phyloP scores from a whole-genome alignment of 208 protist species.

The Crithidia brevicula region DNA sequence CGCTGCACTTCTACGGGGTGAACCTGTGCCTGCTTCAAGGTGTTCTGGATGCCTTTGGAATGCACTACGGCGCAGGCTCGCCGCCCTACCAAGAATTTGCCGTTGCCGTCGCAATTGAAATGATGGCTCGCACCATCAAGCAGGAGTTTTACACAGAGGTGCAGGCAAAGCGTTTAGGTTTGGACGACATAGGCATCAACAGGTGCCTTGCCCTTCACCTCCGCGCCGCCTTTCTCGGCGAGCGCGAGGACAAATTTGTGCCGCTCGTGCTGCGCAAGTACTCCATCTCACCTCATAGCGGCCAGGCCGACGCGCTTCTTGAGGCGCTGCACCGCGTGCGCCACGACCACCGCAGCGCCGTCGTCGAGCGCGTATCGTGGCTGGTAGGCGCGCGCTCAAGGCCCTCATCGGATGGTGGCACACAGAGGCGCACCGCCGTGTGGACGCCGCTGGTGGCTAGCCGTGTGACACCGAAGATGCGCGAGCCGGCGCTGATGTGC shows the following conservation, averaged over 20 bases:
- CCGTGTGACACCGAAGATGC: slow-evolving; percentile 59
- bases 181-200: slow-evolving; percentile 48
- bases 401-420: neutral
- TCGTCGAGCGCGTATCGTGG: slow-evolving; percentile 62
- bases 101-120: slow-evolving; percentile 56
- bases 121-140: slow-evolving; percentile 78
- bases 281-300: slow-evolving; percentile 1
- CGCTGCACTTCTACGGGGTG: slow-evolving; percentile 66
- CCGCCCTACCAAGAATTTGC: slow-evolving; percentile 24
- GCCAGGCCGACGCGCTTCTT: slow-evolving; percentile 34
- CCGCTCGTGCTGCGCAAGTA: slow-evolving; percentile 72
- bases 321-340: slow-evolving; percentile 51
- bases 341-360: slow-evolving; percentile 31
- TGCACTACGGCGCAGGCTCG: slow-evolving; percentile 4
- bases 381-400: slow-evolving; percentile 51
- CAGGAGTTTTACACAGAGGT: slow-evolving; percentile 84
- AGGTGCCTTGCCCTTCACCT: slow-evolving; percentile 50
- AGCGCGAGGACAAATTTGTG: slow-evolving; percentile 32
- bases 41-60: slow-evolving; percentile 40
- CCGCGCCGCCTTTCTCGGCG: slow-evolving; percentile 45
- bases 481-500: slow-evolving; percentile 42
- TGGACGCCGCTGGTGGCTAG: slow-evolving; percentile 54
- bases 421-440: slow-evolving; percentile 16
- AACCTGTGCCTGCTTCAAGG: slow-evolving; percentile 81
- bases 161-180: slow-evolving; percentile 78